These are phyloP conservation scores for Arxiozyma heterogenica DNA, from an alignment of 1,139 yeast genomes.

Conservation along the genomic window DNA sequence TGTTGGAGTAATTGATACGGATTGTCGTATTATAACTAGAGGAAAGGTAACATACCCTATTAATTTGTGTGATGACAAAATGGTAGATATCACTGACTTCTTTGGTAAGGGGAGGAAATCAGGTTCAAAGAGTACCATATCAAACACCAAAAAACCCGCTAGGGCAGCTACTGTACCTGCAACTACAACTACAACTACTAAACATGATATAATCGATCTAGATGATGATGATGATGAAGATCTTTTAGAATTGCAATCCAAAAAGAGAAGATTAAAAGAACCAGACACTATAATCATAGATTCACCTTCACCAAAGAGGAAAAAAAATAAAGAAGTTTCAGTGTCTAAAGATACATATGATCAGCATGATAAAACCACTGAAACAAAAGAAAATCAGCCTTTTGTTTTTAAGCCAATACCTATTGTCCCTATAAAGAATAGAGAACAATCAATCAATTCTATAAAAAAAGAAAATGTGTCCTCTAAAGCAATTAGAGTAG, in stretches of 20 bases:
- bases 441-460: neutral
- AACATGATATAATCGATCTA: conserved; percentile 19
- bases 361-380: neutral
- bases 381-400: neutral
- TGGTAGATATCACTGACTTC: conserved; percentile 39
- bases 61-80: conserved; percentile 8
- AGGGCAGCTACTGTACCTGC: conserved; percentile 2
- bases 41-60: neutral
- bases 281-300: neutral
- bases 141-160: neutral
- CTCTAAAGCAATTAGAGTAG: neutral
- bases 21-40: neutral
- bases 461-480: neutral
- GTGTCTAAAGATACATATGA: neutral
- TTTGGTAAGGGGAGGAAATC: conserved; percentile 22
- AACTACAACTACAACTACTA: neutral
- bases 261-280: neutral
- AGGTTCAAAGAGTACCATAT: conserved; percentile 6
- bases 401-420: neutral
- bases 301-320: conserved; percentile 6
- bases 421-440: neutral
- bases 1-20: neutral
- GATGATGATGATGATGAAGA: conserved; percentile 19
- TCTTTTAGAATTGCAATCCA: conserved; percentile 4
- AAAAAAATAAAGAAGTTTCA: conserved; percentile 4